A percentile compares a stretch with the other conserved stretches of the same genome.
Evolutionary conservation across 257 asterid genomes (phyloP).

Genomic region (Voacanga thouarsii): DNA sequence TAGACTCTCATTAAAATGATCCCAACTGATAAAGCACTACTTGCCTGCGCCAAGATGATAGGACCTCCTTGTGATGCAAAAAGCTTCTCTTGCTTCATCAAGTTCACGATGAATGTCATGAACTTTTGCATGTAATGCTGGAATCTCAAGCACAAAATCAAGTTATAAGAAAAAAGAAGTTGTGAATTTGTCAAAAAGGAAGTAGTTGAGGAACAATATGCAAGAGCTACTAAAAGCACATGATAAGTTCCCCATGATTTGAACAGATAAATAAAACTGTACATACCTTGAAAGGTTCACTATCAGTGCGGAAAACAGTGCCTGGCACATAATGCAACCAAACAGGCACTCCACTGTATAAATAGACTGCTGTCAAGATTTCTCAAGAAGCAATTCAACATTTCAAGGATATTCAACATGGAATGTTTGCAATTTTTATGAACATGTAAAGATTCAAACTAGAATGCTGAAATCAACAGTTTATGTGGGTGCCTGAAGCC

Average conservation of each 20-base stretch:
- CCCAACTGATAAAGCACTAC: not conserved
- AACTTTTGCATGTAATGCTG: slow-evolving; percentile 44
- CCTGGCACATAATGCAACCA: slow-evolving; percentile 94
- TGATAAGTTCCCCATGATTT: not conserved
- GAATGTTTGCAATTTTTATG: too few relatives aligned
- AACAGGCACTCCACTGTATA: slow-evolving; percentile 81
- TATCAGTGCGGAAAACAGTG: slow-evolving; percentile 83
- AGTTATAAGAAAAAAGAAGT: not conserved
- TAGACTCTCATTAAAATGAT: not conserved
- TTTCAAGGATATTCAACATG: not conserved
- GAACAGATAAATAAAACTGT: not conserved
- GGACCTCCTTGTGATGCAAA: slow-evolving; percentile 53
- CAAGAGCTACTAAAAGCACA: not conserved
- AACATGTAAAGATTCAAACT: not conserved
- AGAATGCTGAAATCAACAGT: not conserved
- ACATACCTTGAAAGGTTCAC: slow-evolving; percentile 11
- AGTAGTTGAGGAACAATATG: not conserved
- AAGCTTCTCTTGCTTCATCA: slow-evolving; percentile 34
- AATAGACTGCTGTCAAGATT: not conserved
- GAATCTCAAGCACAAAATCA: not conserved
- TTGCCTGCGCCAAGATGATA: slow-evolving; percentile 52
- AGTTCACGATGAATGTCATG: slow-evolving; percentile 35
- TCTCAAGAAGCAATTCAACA: not conserved
- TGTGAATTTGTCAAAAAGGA: not conserved
- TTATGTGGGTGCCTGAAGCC: not conserved